Evolutionary conservation across 2,329 filamentous ascomycete species (phyloP).

Genomic region (Scopulariopsis brevicaulis): DNA sequence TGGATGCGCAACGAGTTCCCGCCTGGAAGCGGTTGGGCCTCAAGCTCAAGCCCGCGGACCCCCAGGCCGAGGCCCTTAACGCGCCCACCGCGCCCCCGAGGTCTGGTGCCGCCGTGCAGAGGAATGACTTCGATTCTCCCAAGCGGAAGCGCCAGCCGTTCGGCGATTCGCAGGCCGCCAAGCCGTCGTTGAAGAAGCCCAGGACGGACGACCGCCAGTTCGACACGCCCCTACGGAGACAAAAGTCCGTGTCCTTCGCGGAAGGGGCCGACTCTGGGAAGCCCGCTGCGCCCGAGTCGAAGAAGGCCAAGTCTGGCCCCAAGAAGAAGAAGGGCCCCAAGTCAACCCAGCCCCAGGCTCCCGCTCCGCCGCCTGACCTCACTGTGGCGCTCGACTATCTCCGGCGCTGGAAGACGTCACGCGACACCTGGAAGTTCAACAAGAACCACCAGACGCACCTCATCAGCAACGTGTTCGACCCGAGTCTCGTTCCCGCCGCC

Average conservation of each 20-base stretch:
- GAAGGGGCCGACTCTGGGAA: constrained; percentile 24
- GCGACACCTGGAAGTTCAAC: constrained; percentile 84
- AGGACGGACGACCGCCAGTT: constrained; percentile 6
- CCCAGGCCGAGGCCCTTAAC: constrained; percentile 15
- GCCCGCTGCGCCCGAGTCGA: constrained; percentile 8
- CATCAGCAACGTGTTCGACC: constrained; percentile 70
- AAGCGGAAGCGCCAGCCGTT: constrained; percentile 20
- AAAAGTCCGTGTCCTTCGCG: constrained; percentile 38
- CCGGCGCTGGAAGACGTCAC: constrained; percentile 59
- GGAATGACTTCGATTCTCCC: constrained; percentile 13
- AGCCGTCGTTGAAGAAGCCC: constrained; percentile 18
- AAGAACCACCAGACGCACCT: constrained; percentile 83
- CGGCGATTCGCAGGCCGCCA: constrained; percentile 8
- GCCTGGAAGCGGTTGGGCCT: constrained; percentile 54
- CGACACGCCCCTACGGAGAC: constrained; percentile 15
- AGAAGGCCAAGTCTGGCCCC: constrained; percentile 17
- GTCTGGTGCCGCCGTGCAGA: constrained; percentile 10
- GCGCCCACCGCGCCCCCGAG: constrained; percentile 18
- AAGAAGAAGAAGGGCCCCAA: constrained; percentile 25
- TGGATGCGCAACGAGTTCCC: constrained; percentile 35
- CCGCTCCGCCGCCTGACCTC: constrained; percentile 28
- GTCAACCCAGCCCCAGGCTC: constrained; percentile 13
- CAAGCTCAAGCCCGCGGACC: constrained; percentile 39
- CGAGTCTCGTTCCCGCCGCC: constrained; percentile 56
- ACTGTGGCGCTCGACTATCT: constrained; percentile 67